Evolutionary conservation across 2,329 filamentous ascomycete genomes (phyloP).

Genomic region (Beauveria medogensis): DNA sequence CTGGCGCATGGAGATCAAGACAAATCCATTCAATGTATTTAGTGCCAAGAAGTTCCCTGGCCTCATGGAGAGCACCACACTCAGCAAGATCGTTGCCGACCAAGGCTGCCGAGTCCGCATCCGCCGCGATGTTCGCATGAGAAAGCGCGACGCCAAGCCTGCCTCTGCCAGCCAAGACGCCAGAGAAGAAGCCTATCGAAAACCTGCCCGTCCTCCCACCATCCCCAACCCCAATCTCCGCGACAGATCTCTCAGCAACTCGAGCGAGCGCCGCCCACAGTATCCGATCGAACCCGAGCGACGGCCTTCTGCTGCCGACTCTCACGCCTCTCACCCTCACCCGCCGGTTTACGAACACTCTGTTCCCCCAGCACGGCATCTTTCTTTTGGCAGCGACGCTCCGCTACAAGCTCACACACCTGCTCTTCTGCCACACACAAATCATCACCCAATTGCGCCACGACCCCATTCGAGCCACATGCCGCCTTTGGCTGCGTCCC

Average conservation of each 20-base stretch:
- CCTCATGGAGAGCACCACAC: conserved; percentile 75
- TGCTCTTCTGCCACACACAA: conserved; percentile 18
- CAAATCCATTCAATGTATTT: conserved; percentile 76
- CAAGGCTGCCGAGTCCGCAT: conserved; percentile 96
- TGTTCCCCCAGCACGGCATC: conserved; percentile 21
- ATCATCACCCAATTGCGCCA: conserved; percentile 26
- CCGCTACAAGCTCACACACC: conserved; percentile 14
- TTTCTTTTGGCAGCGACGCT: conserved; percentile 28
- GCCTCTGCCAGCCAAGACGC: conserved; percentile 50
- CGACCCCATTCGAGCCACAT: conserved; percentile 12
- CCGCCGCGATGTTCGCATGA: conserved; percentile 86
- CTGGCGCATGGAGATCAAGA: conserved; percentile 85
- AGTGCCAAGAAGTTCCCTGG: conserved; percentile 99
- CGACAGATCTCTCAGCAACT: conserved; percentile 53
- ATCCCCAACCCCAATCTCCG: conserved; percentile 29
- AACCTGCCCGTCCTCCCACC: conserved; percentile 26
- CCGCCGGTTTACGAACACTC: conserved; percentile 27
- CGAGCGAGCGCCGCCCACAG: conserved; percentile 40
- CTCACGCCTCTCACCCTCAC: conserved; percentile 34
- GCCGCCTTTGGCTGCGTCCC: conserved; percentile 19
- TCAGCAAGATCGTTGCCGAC: conserved; percentile 88
- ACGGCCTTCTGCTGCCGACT: conserved; percentile 40
- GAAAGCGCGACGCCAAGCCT: conserved; percentile 67
- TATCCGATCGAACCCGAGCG: conserved; percentile 34
- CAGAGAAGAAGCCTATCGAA: conserved; percentile 45